Conservation (phyloP, 1,284 basidiomycete genomes). For the Austropuccinia psidii region DNA sequence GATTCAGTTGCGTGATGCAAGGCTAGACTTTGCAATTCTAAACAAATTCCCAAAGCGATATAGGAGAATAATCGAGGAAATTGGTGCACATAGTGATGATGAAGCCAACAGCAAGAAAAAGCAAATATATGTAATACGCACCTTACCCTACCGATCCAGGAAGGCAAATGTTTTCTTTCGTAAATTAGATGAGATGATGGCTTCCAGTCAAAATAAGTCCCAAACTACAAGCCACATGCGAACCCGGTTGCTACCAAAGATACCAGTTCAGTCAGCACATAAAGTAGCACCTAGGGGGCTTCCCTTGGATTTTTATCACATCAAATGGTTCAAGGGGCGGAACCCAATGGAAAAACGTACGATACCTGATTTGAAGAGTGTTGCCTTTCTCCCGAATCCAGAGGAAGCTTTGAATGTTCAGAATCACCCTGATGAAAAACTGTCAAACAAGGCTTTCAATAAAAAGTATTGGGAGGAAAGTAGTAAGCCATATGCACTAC, state of each 20-base stretch:
- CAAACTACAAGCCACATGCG: background rate
- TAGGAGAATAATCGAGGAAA: background rate
- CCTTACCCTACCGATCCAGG: background rate
- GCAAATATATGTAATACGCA: background rate
- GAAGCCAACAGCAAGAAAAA: no score
- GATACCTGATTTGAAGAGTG: background rate
- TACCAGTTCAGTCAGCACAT: no score
- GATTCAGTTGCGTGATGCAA: no score
- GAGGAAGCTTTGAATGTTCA: no score
- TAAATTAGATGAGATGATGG: background rate
- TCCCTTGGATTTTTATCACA: background rate
- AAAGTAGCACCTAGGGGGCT: no score
- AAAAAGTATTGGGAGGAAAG: background rate
- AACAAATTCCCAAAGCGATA: background rate
- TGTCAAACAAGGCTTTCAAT: background rate
- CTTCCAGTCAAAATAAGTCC: no score
- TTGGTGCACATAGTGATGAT: background rate
- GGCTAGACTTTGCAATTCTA: no score
- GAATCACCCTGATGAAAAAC: slow-evolving; percentile 21
- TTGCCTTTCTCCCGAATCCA: background rate
- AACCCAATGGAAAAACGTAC: background rate
- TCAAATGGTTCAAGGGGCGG: background rate
- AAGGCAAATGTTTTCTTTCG: background rate
- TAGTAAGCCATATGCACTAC: slow-evolving; percentile 7
- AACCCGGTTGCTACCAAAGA: background rate